phyloP scores from a whole-genome alignment of 345 rosid genomes.

The Brassica rapa region DNA sequence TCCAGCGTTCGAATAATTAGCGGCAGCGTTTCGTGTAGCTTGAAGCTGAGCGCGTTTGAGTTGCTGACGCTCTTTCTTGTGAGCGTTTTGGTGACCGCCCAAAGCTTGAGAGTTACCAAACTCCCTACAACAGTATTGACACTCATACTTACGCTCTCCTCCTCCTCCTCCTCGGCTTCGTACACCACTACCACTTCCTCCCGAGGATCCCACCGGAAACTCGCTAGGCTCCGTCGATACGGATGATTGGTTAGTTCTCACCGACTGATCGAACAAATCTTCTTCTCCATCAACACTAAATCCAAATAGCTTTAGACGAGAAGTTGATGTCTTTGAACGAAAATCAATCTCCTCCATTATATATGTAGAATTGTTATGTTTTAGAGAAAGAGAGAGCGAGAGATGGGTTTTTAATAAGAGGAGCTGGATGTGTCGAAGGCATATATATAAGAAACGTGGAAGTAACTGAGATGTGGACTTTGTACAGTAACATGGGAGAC shows the following conservation, averaged over 20 bases:
- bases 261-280: conserved; percentile 34
- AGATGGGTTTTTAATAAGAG: conserved; percentile 25
- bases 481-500: conserved; percentile 47
- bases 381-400: background rate
- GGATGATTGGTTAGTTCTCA: conserved; percentile 23
- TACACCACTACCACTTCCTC: conserved; percentile 19
- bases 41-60: conserved; percentile 79
- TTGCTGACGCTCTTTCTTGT: conserved; percentile 90
- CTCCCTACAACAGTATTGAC: conserved; percentile 89
- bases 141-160: conserved; percentile 78
- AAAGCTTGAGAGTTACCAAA: conserved; percentile 94
- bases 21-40: conserved; percentile 63
- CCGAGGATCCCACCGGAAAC: conserved; percentile 38
- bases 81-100: conserved; percentile 98
- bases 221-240: conserved; percentile 21
- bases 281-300: conserved; percentile 75
- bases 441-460: conserved; percentile 33
- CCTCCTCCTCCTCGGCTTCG: conserved; percentile 41
- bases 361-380: background rate
- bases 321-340: conserved; percentile 43
- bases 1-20: conserved; percentile 40
- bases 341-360: conserved; percentile 61
- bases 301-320: conserved; percentile 85
- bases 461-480: conserved; percentile 39
- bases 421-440: conserved; percentile 47